Percentiles rank a stretch among this genome's conserved stretches.
Conservation (phyloP, 306 rosid species). For the Sicyos baderoa region DNA sequence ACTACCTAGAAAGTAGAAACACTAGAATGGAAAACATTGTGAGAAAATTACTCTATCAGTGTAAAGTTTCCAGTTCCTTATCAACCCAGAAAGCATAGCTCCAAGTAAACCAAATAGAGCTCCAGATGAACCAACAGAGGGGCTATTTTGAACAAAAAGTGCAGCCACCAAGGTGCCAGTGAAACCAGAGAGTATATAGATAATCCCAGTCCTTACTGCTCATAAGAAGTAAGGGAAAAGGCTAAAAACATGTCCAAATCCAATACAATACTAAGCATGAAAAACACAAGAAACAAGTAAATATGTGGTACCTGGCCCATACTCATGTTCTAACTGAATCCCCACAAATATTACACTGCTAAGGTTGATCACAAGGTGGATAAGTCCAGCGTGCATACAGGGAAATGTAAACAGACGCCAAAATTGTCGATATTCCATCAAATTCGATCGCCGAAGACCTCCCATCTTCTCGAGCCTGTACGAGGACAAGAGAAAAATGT, state of each 20-base stretch:
- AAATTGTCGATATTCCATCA: conserved; percentile 45
- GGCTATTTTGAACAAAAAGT: conserved; percentile 57
- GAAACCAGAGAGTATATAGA: conserved; percentile 66
- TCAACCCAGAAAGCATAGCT: conserved; percentile 54
- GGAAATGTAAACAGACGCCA: conserved; percentile 92
- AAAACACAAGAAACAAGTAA: background rate
- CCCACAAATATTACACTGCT: conserved; percentile 62
- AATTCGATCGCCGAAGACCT: conserved; percentile 44
- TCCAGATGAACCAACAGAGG: conserved; percentile 67
- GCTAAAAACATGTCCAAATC: background rate
- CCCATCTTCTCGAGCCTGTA: conserved; percentile 85
- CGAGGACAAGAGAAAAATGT: background rate
- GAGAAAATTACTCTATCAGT: conserved; percentile 49
- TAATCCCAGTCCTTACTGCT: conserved; percentile 65
- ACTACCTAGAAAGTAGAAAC: conserved; percentile 16
- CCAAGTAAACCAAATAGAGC: conserved; percentile 82
- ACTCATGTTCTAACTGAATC: conserved; percentile 62
- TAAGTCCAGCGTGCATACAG: conserved; percentile 63
- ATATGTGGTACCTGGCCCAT: conserved; percentile 51
- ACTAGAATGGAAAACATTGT: conserved; percentile 7
- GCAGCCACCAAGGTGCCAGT: conserved; percentile 77
- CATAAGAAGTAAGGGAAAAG: conserved; percentile 20
- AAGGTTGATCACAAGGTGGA: conserved; percentile 75
- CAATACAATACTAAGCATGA: background rate
- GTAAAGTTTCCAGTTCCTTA: conserved; percentile 60